Evolutionary conservation across 345 rosid species (phyloP).

Genomic region (Microcos paniculata): DNA sequence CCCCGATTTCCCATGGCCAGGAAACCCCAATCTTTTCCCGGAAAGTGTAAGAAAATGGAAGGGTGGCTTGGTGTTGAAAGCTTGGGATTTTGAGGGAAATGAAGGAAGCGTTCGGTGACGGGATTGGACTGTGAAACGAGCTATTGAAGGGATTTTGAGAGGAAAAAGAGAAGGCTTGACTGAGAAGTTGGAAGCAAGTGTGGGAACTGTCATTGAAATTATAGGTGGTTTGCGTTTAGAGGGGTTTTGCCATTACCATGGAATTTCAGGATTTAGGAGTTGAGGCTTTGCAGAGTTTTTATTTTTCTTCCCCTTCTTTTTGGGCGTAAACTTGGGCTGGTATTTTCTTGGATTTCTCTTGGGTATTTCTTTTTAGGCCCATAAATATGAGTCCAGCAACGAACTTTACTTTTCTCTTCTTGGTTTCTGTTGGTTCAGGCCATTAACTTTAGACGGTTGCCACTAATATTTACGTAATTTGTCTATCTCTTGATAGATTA

Average conservation of each 20-base stretch:
- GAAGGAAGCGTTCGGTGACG: constrained; percentile 1
- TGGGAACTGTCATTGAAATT: constrained; percentile 14
- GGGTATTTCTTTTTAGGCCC: too few species aligned
- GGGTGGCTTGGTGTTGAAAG: background rate
- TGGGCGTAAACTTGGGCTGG: too few species aligned
- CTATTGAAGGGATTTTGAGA: constrained; percentile 14
- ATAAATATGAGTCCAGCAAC: too few species aligned
- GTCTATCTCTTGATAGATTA: too few species aligned
- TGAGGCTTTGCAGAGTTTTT: background rate
- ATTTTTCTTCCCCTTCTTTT: background rate
- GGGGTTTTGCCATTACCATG: background rate
- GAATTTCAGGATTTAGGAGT: background rate
- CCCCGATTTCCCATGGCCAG: constrained; percentile 15
- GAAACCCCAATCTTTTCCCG: constrained; percentile 19
- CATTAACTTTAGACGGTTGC: too few species aligned
- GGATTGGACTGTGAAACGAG: constrained; percentile 14
- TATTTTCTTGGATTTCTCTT: too few species aligned
- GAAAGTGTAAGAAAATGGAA: background rate
- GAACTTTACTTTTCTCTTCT: too few species aligned
- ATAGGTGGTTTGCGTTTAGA: background rate
- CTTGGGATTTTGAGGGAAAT: constrained; percentile 11
- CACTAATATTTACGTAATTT: too few species aligned
- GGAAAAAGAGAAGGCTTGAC: constrained; percentile 9
- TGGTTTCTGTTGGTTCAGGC: too few species aligned
- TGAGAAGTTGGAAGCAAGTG: constrained; percentile 15